Base-by-base conservation (phyloP, 139 green algal species). In the Haematococcus sp. region DNA sequence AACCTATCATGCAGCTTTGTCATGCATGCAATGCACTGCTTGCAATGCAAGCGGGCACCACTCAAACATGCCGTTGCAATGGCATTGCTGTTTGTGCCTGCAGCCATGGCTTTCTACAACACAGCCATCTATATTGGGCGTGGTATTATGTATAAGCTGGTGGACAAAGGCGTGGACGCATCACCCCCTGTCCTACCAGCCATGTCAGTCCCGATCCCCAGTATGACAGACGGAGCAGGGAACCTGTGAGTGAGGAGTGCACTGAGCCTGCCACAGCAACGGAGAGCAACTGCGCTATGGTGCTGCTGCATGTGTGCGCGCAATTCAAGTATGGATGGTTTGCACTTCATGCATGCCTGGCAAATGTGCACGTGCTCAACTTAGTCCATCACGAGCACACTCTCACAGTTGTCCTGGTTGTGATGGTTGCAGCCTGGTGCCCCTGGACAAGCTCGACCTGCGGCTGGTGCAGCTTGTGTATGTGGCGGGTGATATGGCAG, bases 121-220 rank as follows among this genome's bases (percentile, higher is more conserved):
- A 89, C 80, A 58, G 87, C 93, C 51, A 92, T 97, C 76, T 97
- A 97, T 72, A 73, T 91, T 9, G 93, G 93, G 0, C 83, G 93
- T 0, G 92, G 66, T 44, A 23, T 63, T 27, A 72, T 72, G 28
- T 72, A 61, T 25, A 49, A 49, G 40, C 16, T 72, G 25, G 40
- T 46, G 13, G 30, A 61, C 27, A 63, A 19, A 4, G 27, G 27
- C 25, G 44, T 49, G 40, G 40, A 49, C 27, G 22, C 44, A 49
- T 30, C 20, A 68, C 4, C 56, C 15, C 3, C 56, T 30, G 16
- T 15, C n/a, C 25, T 35, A 19, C 25, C 56, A 34, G 20, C 56
- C 56, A 49, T 49, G 40, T 49, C 40, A 19, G 40, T 49, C 40
- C 40, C 40, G 7, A 49, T 49, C 40, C 11, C n/a, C 58, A 7